Base-by-base conservation (phyloP, 257 asterid species). In the Thymus mandschuricus region DNA sequence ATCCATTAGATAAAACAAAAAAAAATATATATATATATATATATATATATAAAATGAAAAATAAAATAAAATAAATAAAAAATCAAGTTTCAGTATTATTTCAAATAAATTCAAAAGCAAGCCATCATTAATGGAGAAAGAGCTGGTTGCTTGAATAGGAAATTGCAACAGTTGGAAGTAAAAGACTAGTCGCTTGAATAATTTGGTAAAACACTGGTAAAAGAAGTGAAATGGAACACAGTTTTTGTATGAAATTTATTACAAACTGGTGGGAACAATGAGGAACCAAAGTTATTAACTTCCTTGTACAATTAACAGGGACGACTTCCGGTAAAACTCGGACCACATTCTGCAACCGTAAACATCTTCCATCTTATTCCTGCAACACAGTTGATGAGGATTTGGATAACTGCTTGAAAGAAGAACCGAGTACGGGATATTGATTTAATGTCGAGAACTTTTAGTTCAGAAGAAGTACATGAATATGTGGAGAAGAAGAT, bases 281-380 rank as follows among this genome's bases (percentile, higher is more conserved):
- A 68, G 50, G 64, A 66, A 54, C 68, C 58, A 59, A 54, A 55
- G 60, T 69, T 71, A 40, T 21, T 11, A 66, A 30, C 31, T 71
- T 63, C 76, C 66, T 63, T 28, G 45, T 56, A 56, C 71, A 76
- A 43, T 51, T 30, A 73, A 68, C 33, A 63, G 3, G 38, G 27
- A 75, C 46, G 10, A 46, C 41, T 40, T 68, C 1, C 35, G 6
- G 52, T 43, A 27, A 30, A 58, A 80, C 71, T 59, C 68, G 2
- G 34, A 33, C 71, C 76, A 59, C 77, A 45, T 29, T 50, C 71
- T n/a, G 62, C 71, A 35, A 51, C 74, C 11, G 76, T 70, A 63
- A 76, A 72, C 60, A 51, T 65, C 12, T 64, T 73, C 76, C 75
- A 80, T 64, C 77, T 69, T 72, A 67, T 72, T 65, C 85, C 81